phyloP scores from a whole-genome alignment of 2,329 filamentous ascomycete genomes.

The Stagonosporopsis tanaceti region DNA sequence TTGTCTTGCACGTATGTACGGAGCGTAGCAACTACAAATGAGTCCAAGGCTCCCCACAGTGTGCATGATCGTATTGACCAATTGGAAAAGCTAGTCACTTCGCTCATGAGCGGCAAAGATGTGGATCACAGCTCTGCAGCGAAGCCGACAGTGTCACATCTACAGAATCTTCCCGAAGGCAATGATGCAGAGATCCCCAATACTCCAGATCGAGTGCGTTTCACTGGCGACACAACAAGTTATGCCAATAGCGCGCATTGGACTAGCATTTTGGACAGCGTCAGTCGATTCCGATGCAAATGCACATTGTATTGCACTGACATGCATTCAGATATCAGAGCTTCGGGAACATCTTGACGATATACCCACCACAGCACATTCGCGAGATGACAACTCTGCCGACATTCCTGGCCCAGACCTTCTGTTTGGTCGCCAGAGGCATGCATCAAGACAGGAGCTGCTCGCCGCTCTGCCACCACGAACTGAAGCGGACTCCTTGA shows the following conservation, averaged over 20 bases:
- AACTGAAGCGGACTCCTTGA: conserved; percentile 35
- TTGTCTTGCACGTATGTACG: conserved; percentile 45
- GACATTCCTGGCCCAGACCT: conserved; percentile 40
- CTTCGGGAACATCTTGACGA: conserved; percentile 43
- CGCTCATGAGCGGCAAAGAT: conserved; percentile 42
- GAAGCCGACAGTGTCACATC: conserved; percentile 4
- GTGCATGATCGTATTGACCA: conserved; percentile 49
- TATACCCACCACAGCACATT: conserved; percentile 34
- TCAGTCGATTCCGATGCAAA: conserved; percentile 16
- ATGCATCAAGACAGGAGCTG: conserved; percentile 40
- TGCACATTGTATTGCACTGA: conserved; percentile 5
- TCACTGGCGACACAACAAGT: conserved; percentile 38
- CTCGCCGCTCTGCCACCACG: conserved; percentile 38
- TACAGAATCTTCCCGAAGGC: conserved; percentile 20
- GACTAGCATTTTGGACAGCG: conserved; percentile 49
- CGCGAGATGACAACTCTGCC: conserved; percentile 19
- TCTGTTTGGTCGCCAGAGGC: conserved; percentile 37
- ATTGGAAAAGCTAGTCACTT: conserved; percentile 47
- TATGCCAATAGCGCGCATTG: conserved; percentile 47
- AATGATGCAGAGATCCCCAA: conserved; percentile 28
- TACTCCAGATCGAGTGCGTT: conserved; percentile 43
- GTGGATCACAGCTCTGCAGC: conserved; percentile 11
- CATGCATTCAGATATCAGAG: conserved; percentile 38
- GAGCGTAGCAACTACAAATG: conserved; percentile 26
- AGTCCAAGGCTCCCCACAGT: conserved; percentile 38